These are phyloP conservation scores for Xylaria sp. DNA, from an alignment of 2,329 filamentous ascomycete genomes.

Conservation along the genomic window DNA sequence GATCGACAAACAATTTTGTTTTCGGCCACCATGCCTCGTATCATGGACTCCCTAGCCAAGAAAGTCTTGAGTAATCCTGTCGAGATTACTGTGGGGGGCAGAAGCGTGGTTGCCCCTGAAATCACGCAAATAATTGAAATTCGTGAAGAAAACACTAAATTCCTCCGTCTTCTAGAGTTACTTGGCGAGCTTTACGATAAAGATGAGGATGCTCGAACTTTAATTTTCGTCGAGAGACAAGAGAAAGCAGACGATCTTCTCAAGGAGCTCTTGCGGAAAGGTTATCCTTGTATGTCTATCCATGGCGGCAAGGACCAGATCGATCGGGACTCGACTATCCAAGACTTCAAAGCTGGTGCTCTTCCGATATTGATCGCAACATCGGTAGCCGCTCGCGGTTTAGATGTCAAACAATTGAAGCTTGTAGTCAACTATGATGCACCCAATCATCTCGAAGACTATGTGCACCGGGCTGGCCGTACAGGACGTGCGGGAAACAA, in stretches of 20 bases:
- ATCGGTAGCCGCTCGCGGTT: constrained; percentile 91
- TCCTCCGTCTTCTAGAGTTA: constrained; percentile 83
- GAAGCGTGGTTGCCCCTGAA: constrained; percentile 86
- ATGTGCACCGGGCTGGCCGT: constrained; percentile 92
- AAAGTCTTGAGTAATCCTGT: constrained; percentile 88
- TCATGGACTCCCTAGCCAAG: constrained; percentile 89
- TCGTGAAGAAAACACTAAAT: constrained; percentile 83
- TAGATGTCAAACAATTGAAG: constrained; percentile 96
- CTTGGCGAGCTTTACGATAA: constrained; percentile 86
- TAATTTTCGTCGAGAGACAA: constrained; percentile 93
- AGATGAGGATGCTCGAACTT: constrained; percentile 88
- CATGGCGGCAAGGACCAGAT: constrained; percentile 95
- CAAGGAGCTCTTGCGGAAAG: constrained; percentile 82
- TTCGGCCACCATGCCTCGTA: constrained; percentile 93
- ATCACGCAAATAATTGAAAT: constrained; percentile 95
- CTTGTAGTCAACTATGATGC: constrained; percentile 96
- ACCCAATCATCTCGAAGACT: constrained; percentile 94
- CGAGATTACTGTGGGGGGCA: constrained; percentile 91
- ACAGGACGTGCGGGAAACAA: constrained; percentile 95
- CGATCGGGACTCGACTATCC: constrained; percentile 90
- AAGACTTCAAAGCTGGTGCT: constrained; percentile 92
- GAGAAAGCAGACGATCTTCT: constrained; percentile 86
- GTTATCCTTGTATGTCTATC: constrained; percentile 91
- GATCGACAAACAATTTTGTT: constrained; percentile 95
- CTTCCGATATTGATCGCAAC: constrained; percentile 93